Base-by-base conservation (phyloP, 2,329 filamentous ascomycete genomes). In the Thielaviopsis punctulata region DNA sequence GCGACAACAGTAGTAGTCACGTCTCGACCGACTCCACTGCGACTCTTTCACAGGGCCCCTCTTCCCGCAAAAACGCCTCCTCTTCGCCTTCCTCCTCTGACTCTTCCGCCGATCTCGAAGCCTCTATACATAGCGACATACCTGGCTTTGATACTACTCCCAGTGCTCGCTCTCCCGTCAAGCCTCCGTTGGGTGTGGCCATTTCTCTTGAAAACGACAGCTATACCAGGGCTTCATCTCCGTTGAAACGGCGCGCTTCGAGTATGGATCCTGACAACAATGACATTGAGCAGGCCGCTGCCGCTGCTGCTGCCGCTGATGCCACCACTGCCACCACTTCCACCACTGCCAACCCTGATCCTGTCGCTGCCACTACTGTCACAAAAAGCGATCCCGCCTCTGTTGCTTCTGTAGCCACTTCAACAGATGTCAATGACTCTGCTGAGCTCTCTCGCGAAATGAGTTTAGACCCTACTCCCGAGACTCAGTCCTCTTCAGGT, bases 241-340 rank as follows among this genome's bases (percentile, higher is more conserved):
- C 79, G 7, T 64, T 82, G 53, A 82, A 82, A 65, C 71, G 79
- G 60, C 72, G 73, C 57, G 78, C 78, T 33, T 79, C 75, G 55
- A 79, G 74, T 61, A 77, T 79, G 75, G 74, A 78, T 51, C 69
- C 69, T 48, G 73, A 75, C 41, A 55, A 55, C 48, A 60, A 62
- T 22, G 63, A 69, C 36, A 52, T 52, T 22, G 59, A 58, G 33
- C 53, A 54, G 24, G 54, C 56, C 24, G 57, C 48, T 51, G 41
- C 41, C 55, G 13, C 51, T 41, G 46, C 3, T 23, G 41, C 50
- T 53, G 39, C 52, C 41, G 23, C 49, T 30, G 27, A 44, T 43
- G 52, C 56, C 33, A 36, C 51, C 30, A 43, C 56, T 47, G 45
- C 48, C 27, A 48, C 36, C 43, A 45, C 33, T 24, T 18, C 53